Evolutionary conservation across 768 basidiomycete species (phyloP).

Genomic region (Gautieria morchelliformis): DNA sequence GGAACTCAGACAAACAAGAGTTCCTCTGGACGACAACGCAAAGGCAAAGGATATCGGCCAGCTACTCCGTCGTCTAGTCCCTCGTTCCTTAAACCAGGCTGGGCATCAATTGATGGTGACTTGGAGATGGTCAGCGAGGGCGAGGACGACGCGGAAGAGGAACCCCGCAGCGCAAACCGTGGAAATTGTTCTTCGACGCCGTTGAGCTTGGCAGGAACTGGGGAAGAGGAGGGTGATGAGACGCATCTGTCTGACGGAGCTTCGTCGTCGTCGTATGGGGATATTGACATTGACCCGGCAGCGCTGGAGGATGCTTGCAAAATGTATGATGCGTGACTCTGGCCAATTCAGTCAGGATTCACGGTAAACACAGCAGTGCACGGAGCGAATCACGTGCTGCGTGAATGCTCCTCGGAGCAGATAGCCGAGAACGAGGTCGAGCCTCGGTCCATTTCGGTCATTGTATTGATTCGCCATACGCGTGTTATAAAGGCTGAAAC

Average conservation of each 20-base stretch:
- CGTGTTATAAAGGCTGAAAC: too few relatives aligned
- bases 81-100: neutral
- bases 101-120: neutral
- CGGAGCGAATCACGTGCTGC: too few relatives aligned
- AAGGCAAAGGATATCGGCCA: neutral
- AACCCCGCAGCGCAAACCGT: neutral
- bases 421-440: too few relatives aligned
- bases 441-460: too few relatives aligned
- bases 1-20: neutral
- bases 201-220: neutral
- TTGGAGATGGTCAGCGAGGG: neutral
- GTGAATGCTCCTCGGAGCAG: too few relatives aligned
- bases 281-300: slow-evolving; percentile 3
- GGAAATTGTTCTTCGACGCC: neutral
- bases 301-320: slow-evolving; percentile 6
- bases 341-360: neutral
- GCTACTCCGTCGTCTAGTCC: neutral
- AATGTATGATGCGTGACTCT: slow-evolving; percentile 1
- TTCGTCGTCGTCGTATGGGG: slow-evolving; percentile 8
- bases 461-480: too few relatives aligned
- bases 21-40: neutral
- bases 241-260: neutral
- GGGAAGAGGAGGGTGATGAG: neutral
- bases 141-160: neutral
- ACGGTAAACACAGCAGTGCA: too few relatives aligned